Evolutionary conservation across 257 asterid species (phyloP).

Genomic region (Solanum pennellii): DNA sequence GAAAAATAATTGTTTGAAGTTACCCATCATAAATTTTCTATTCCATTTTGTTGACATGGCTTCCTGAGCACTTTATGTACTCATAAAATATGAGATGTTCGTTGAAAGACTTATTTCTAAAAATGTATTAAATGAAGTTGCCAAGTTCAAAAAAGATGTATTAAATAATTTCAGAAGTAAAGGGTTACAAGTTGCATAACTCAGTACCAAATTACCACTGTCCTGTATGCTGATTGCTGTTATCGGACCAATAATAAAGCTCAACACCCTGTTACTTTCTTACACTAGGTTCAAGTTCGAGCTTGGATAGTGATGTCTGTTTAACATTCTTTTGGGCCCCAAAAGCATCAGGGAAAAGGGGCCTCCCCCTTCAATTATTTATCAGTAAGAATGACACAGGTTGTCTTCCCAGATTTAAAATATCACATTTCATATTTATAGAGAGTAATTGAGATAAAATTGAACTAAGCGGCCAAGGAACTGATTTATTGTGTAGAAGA

Average conservation of each 20-base stretch:
- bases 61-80: not conserved
- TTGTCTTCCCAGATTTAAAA: not conserved
- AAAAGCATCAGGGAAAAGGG: not conserved
- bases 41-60: not conserved
- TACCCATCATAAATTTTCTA: not conserved
- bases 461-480: not conserved
- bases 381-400: not conserved
- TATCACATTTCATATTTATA: not conserved
- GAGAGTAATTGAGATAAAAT: not conserved
- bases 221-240: not conserved
- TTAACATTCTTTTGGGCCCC: not conserved
- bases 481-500: not conserved
- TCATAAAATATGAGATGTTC: not conserved
- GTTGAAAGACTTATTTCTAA: not conserved
- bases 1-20: not conserved
- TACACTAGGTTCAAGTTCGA: not conserved
- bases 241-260: not conserved
- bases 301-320: not conserved
- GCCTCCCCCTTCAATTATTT: not conserved
- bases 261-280: not conserved
- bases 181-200: not conserved
- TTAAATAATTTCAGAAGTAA: not conserved
- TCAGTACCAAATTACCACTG: not conserved
- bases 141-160: not conserved
- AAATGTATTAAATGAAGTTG: no score